Base-by-base conservation (phyloP, 371 early-diverging fungal species). In the Mortierella sp. region DNA sequence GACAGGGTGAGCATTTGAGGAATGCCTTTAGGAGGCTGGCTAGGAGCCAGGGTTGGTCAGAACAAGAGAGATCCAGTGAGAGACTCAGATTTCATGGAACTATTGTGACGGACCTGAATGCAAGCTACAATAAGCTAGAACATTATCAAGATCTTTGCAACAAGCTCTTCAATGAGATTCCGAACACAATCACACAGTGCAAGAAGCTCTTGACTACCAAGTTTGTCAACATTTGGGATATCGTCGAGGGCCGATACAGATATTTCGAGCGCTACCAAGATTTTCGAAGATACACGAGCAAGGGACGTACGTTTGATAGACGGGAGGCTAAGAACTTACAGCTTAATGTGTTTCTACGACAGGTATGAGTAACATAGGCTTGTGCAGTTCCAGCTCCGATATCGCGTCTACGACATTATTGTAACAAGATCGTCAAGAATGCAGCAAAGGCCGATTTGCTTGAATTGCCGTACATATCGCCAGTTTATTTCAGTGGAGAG, bases 181-280 rank as follows among this genome's bases (percentile, higher is more conserved):
- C 64, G 12, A 44, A 26, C 26, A 27, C 64, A 1, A 50, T 64
- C 24, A 64, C 64, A 1, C 56, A 64, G 37, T 64, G 64, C 52
- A 50, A 50, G 14, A 43, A 42, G 51, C 44, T 64, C 31, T 47
- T 64, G 31, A 42, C 8, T 7, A 43, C 64, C 28, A 64, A 56
- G 24, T 56, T 56, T 44, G 51, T 64, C 56, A 64, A 64, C 46
- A 64, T 64, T 21, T 64, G 64, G 64, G 64, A 64, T 30, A 64
- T 64, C 30, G 50, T 44, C 46, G 64, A 64, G 28, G 51, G 52
- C 14, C 21, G 31, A n/a, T 56, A 56, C 64, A 47, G 19, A 27
- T 64, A 56, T 46, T 64, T 64, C 43, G 57, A 56, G 8, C 14
- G 19, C 5, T 64, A 41, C 27, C 27, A 42, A 8, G 17, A n/a